phyloP scores from a whole-genome alignment of 2,329 filamentous ascomycete species.

The Colletotrichum sp. region DNA sequence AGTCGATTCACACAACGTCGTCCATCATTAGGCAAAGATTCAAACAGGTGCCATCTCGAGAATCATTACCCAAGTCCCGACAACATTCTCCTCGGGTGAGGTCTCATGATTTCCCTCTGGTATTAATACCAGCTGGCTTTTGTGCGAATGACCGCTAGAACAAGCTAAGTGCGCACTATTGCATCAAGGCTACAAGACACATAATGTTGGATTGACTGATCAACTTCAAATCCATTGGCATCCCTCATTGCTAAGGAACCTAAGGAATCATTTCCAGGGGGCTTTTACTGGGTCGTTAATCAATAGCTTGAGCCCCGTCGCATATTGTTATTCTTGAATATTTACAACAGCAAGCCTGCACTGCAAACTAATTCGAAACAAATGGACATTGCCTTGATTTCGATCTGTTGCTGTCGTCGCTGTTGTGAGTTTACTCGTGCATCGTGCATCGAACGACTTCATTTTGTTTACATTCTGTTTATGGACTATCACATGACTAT shows the following conservation, averaged over 20 bases:
- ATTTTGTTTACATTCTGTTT: background rate
- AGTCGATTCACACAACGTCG: background rate
- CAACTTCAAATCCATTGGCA: background rate
- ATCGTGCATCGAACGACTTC: background rate
- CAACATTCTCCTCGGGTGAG: background rate
- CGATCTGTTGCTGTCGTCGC: background rate
- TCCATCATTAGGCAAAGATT: background rate
- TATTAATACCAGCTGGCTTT: fast-evolving
- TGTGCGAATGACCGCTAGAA: fast-evolving
- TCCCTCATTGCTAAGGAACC: background rate
- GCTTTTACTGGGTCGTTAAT: background rate
- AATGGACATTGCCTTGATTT: background rate
- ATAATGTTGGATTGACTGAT: background rate
- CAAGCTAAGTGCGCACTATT: background rate
- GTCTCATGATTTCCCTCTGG: fast-evolving
- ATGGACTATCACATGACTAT: background rate
- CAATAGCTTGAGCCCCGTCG: background rate
- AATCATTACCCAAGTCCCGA: background rate
- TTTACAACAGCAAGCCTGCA: fast-evolving
- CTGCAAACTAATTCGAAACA: background rate
- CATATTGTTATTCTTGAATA: background rate
- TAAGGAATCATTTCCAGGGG: background rate
- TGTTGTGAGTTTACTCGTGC: background rate
- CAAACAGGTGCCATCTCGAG: background rate
- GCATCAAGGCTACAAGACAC: background rate